These are phyloP conservation scores for Neocallimastix lanati DNA, from an alignment of 192 early-diverging fungal genomes.

Conservation along the genomic window DNA sequence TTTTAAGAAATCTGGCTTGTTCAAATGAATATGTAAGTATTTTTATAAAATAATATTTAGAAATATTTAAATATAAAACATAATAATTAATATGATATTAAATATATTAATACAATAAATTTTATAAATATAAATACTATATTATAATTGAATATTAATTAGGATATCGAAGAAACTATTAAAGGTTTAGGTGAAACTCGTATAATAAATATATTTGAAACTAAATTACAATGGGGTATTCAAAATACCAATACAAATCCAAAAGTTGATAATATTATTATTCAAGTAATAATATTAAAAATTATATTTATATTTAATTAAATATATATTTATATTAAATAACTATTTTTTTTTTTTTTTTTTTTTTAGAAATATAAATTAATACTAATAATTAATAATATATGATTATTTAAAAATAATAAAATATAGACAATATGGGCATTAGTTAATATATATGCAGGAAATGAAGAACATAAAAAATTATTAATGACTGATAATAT, in stretches of 20 bases:
- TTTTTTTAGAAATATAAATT: too few species aligned
- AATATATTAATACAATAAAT: neutral
- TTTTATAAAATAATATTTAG: too few species aligned
- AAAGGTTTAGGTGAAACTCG: constrained; percentile 39
- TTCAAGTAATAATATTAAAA: neutral
- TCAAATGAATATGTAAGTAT: constrained; percentile 16
- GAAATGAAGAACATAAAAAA: too few species aligned
- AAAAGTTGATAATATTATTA: constrained; percentile 2
- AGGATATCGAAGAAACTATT: constrained; percentile 52
- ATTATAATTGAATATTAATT: constrained; percentile 2
- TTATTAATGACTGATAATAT: too few species aligned
- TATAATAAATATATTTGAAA: constrained; percentile 43
- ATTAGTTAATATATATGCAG: too few species aligned
- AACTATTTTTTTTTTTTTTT: too few species aligned
- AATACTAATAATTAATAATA: too few species aligned
- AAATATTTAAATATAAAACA: too few species aligned
- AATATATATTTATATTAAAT: too few species aligned
- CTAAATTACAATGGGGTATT: constrained; percentile 21
- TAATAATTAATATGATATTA: neutral
- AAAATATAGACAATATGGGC: too few species aligned
- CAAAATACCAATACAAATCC: neutral
- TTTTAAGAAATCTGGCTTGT: constrained; percentile 55
- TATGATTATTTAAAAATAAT: too few species aligned
- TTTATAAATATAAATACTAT: neutral
- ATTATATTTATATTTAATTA: too few species aligned